Conservation (phyloP, 2,329 filamentous ascomycete genomes). For the Fusarium hostae region DNA sequence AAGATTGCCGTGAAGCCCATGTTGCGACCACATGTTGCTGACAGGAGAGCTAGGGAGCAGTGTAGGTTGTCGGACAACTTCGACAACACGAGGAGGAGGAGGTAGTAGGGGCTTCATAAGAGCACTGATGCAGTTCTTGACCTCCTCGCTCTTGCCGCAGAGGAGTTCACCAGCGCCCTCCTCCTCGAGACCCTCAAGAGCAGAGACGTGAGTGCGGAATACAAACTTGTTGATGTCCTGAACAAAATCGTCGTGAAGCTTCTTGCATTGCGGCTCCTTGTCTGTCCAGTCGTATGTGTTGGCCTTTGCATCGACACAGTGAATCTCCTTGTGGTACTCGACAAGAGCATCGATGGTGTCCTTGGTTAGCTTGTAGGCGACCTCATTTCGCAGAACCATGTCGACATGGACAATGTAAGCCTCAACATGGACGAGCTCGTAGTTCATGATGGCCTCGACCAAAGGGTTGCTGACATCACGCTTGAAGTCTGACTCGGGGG, state of each 20-base stretch:
- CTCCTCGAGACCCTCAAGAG: conserved; percentile 95
- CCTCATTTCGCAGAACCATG: conserved; percentile 97
- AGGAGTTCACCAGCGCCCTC: conserved; percentile 94
- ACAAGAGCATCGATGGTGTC: conserved; percentile 94
- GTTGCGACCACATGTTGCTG: conserved; percentile 84
- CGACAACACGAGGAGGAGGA: conserved; percentile 86
- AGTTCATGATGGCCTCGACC: conserved; percentile 88
- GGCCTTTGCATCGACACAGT: conserved; percentile 89
- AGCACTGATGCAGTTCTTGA: conserved; percentile 85
- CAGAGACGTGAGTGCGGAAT: conserved; percentile 87
- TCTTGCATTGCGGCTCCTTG: conserved; percentile 96
- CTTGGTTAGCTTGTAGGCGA: conserved; percentile 95
- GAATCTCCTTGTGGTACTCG: conserved; percentile 95
- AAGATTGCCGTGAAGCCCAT: conserved; percentile 71
- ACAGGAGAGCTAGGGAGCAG: conserved; percentile 85
- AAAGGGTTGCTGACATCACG: conserved; percentile 70
- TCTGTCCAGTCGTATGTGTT: conserved; percentile 95
- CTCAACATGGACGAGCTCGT: conserved; percentile 91
- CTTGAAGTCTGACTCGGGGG: conserved; percentile 84
- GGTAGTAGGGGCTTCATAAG: conserved; percentile 90
- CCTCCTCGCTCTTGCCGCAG: conserved; percentile 90
- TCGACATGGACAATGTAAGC: conserved; percentile 99
- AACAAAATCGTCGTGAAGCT: conserved; percentile 95
- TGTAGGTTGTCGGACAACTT: conserved; percentile 86
- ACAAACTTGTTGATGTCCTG: conserved; percentile 98